Percentiles rank a stretch among this genome's conserved stretches.
Conservation (phyloP, 148 eudicot species). For the Talinum fruticosum region DNA sequence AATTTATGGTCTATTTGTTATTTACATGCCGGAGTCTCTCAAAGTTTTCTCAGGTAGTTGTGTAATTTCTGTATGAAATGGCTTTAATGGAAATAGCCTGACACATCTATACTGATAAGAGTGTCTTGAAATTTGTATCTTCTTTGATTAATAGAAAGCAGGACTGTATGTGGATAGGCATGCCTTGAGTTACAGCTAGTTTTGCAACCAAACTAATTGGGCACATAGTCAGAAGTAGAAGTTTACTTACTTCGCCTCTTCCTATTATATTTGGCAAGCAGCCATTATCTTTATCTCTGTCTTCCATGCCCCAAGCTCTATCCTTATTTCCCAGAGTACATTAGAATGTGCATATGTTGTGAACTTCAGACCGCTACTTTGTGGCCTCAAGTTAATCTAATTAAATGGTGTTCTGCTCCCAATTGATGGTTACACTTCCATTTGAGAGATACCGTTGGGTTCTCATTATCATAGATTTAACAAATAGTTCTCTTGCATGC, state of each 20-base stretch:
- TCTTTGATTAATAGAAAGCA: too few relatives aligned
- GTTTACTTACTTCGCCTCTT: not conserved
- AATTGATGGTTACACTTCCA: too few relatives aligned
- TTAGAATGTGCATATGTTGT: too few relatives aligned
- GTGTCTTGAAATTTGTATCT: not conserved
- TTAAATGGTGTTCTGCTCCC: too few relatives aligned
- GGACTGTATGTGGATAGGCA: too few relatives aligned
- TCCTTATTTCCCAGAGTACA: too few relatives aligned
- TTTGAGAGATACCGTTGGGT: not conserved
- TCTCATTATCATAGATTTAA: not conserved
- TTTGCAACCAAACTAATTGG: not conserved
- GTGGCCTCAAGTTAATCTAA: too few relatives aligned
- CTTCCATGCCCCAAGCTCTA: too few relatives aligned
- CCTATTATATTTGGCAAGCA: not conserved
- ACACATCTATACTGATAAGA: not conserved
- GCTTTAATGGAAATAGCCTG: not conserved
- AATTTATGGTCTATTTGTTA: not conserved
- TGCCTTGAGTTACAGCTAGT: too few relatives aligned
- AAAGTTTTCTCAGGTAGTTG: not conserved
- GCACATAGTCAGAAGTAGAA: not conserved
- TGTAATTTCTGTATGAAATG: not conserved
- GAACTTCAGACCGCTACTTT: too few relatives aligned
- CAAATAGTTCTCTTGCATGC: not conserved
- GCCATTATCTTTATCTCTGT: not conserved
- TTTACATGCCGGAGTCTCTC: not conserved